These are phyloP conservation scores for Kwoniella shivajii DNA, from an alignment of 1,284 basidiomycete genomes.

Conservation along the genomic window DNA sequence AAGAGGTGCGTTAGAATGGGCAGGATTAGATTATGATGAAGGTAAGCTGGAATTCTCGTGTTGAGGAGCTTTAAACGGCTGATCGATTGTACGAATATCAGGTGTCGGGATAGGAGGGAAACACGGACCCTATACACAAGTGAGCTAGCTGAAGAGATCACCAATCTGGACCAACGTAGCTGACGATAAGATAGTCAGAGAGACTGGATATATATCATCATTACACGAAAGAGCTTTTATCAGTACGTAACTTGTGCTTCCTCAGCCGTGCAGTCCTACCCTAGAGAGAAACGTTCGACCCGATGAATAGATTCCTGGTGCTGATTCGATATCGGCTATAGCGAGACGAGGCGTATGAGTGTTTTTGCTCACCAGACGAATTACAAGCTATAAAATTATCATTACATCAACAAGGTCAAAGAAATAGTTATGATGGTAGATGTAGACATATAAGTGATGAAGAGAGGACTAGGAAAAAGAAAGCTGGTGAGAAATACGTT, in stretches of 20 bases:
- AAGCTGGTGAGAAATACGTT: slow-evolving; percentile 73
- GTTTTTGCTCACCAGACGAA: slow-evolving; percentile 80
- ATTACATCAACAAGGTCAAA: slow-evolving; percentile 69
- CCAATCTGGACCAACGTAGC: neutral
- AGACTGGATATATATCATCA: slow-evolving; percentile 78
- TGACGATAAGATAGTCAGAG: slow-evolving; percentile 67
- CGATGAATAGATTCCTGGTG: no score
- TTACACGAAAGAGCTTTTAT: slow-evolving; percentile 73
- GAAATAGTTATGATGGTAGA: slow-evolving; percentile 77
- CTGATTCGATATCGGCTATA: slow-evolving; percentile 3
- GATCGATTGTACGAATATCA: neutral
- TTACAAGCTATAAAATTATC: slow-evolving; percentile 68
- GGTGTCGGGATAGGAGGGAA: slow-evolving; percentile 72
- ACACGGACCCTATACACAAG: slow-evolving; percentile 81
- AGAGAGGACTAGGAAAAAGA: slow-evolving; percentile 73
- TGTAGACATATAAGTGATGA: slow-evolving; percentile 83
- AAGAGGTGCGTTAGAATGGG: slow-evolving; percentile 78
- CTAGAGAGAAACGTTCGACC: no score
- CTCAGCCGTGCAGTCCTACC: no score
- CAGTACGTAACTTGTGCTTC: slow-evolving; percentile 59
- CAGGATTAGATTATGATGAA: slow-evolving; percentile 89
- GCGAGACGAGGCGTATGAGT: slow-evolving; percentile 72
- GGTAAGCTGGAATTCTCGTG: slow-evolving; percentile 57
- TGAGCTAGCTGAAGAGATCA: slow-evolving; percentile 40
- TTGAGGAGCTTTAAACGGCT: neutral